phyloP scores from a whole-genome alignment of 2,329 filamentous ascomycete genomes.

The Allantophomopsis lycopodina region DNA sequence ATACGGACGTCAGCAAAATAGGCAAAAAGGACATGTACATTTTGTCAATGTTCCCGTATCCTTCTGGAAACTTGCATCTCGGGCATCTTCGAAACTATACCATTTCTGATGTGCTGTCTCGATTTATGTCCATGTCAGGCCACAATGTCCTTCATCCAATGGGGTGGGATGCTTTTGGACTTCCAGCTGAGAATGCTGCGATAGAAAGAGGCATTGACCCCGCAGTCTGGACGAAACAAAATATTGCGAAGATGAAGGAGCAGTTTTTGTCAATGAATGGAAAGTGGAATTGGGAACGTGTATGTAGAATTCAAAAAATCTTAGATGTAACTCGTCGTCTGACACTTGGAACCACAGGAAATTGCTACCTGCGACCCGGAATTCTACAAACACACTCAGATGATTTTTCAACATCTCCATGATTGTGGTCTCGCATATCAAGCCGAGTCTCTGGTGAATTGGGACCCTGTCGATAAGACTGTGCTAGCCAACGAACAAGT shows the following conservation, averaged over 20 bases:
- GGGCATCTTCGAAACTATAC: conserved; percentile 84
- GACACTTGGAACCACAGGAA: conserved; percentile 38
- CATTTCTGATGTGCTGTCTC: conserved; percentile 73
- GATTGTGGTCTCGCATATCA: conserved; percentile 69
- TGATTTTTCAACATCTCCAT: conserved; percentile 67
- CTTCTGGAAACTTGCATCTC: conserved; percentile 74
- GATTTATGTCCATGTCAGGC: conserved; percentile 64
- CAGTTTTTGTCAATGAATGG: conserved; percentile 71
- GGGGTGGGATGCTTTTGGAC: conserved; percentile 87
- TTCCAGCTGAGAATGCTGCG: conserved; percentile 85
- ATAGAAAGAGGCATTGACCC: conserved; percentile 71
- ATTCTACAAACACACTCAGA: conserved; percentile 85
- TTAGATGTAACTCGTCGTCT: conserved; percentile 4
- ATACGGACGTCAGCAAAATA: neutral
- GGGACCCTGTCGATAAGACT: conserved; percentile 78
- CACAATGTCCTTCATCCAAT: conserved; percentile 73
- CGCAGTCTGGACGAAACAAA: conserved; percentile 63
- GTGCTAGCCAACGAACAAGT: conserved; percentile 90
- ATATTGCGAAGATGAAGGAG: conserved; percentile 75
- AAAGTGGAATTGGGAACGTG: conserved; percentile 70
- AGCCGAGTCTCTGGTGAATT: conserved; percentile 74
- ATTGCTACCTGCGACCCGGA: conserved; percentile 69
- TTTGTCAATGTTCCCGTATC: conserved; percentile 88
- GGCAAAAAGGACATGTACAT: conserved; percentile 44
- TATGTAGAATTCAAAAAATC: conserved; percentile 29